Conservation (phyloP, 768 basidiomycete genomes). For the Phanerodontia chrysosporium region DNA sequence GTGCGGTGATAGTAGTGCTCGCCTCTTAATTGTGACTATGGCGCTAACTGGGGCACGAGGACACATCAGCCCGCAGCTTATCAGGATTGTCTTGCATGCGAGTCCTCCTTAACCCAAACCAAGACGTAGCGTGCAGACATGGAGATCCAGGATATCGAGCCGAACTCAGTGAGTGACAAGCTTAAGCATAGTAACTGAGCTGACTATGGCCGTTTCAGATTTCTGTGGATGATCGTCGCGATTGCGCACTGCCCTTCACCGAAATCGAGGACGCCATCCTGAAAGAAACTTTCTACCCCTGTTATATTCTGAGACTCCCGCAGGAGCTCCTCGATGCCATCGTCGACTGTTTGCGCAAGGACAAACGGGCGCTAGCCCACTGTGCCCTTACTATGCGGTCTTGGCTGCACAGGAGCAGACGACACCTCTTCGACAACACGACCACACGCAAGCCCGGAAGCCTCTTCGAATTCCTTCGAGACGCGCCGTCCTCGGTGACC, state of each 20-base stretch:
- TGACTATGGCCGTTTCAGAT: too few species aligned
- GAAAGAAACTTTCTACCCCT: background rate
- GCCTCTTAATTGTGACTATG: background rate
- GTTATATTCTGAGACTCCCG: slow-evolving; percentile 9
- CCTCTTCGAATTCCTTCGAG: background rate
- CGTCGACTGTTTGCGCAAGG: slow-evolving; percentile 13
- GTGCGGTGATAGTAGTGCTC: background rate
- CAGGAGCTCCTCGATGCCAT: slow-evolving; percentile 10
- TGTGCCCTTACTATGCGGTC: background rate
- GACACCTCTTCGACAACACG: background rate
- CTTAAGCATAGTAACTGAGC: too few species aligned
- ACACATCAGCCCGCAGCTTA: too few species aligned
- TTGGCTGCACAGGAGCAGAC: background rate
- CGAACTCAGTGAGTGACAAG: too few species aligned
- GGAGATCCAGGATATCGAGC: too few species aligned
- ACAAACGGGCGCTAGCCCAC: slow-evolving; percentile 1
- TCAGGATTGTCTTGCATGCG: too few species aligned
- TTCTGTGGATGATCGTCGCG: too few species aligned
- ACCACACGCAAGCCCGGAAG: background rate
- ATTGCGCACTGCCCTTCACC: background rate
- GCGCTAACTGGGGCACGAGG: too few species aligned
- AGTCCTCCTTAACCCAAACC: too few species aligned
- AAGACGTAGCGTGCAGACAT: too few species aligned
- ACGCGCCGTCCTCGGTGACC: background rate
- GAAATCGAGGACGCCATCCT: background rate